These are phyloP conservation scores for Podospora sp. DNA, from an alignment of 495 filamentous ascomycete species.

Conservation along the genomic window DNA sequence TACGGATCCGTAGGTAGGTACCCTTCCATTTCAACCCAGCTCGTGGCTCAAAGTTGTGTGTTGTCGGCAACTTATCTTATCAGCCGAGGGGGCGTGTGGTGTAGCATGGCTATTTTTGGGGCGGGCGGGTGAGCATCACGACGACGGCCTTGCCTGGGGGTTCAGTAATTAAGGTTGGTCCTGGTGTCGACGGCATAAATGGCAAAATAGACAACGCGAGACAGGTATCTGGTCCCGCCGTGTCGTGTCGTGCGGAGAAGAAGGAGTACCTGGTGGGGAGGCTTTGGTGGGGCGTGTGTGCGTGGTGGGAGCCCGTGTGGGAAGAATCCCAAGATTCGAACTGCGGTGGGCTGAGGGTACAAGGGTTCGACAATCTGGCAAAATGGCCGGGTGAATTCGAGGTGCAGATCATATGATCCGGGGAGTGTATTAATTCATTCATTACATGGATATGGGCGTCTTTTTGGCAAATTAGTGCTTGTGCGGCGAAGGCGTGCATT, in stretches of 20 bases:
- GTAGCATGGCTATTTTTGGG: conserved; percentile 25
- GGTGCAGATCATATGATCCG: conserved; percentile 52
- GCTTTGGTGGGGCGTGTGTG: no score
- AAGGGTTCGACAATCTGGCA: conserved; percentile 39
- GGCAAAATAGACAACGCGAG: conserved; percentile 15
- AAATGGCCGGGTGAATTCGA: conserved; percentile 48
- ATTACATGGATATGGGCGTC: conserved; percentile 4
- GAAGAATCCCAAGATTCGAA: conserved; percentile 26
- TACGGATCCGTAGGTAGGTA: background rate
- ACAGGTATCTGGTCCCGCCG: conserved; percentile 6
- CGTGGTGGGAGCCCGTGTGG: background rate
- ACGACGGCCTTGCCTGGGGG: conserved; percentile 4
- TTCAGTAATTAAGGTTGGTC: conserved; percentile 17
- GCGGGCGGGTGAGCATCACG: conserved; percentile 15
- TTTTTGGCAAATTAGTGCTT: conserved; percentile 11
- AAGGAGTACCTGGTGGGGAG: no score
- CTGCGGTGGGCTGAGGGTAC: conserved; percentile 21
- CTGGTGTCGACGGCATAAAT: conserved; percentile 16
- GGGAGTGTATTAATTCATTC: conserved; percentile 37
- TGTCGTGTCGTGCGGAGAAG: background rate
- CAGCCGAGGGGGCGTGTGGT: conserved; percentile 9
- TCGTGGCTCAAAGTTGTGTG: background rate
- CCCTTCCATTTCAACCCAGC: background rate
- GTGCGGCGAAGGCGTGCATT: background rate
- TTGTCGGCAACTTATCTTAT: conserved; percentile 36